Base-by-base conservation (phyloP, 495 filamentous ascomycete genomes). In the Xylaria bambusicola region DNA sequence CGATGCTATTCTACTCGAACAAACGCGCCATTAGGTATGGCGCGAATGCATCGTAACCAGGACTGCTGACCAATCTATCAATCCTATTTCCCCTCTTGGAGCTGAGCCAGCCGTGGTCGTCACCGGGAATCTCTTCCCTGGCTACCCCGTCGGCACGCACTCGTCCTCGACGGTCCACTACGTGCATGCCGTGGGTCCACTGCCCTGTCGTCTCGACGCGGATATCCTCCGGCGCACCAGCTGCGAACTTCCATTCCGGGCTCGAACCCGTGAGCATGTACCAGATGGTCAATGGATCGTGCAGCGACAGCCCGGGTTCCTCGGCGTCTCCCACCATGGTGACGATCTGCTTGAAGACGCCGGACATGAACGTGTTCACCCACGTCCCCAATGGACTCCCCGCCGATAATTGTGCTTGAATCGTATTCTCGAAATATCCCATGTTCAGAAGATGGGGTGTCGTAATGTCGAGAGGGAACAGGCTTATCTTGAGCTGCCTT, bases 381-480 rank as follows among this genome's bases (percentile, higher is more conserved):
- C 94, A 98, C 66, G 85, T 79, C 0, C 90, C 93, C 2, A 98
- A 80, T 24, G 95, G 94, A 45, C 87, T 91, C 48, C 85, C 84
- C 12, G 74, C 68, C 10, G 70, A 70, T 2, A 81, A 69, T 6
- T 82, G 75, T 8, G 76, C 63, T 18, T 76, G 65, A 46, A 88
- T 78, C 38, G 78, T 80, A 13, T 52, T 8, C 27, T 77, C 70
- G 76, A 95, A 89, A 50, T 79, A 74, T 12, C 77, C 78, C 40
- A 80, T 76, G 33, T 80, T 82, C 12, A 98, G 73, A 35, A 82
- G 75, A 66, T 97, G 93, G 1, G 79, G 81, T 0, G 81, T 84
- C 6, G 94, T 98, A 65, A 98, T 88, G 69, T 98, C 93, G 23
- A 98, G 82, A 0, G 95, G 90, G 71, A 97, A 93, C 0, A 94